These are phyloP conservation scores for Emergomyces africanus DNA, from an alignment of 2,329 filamentous ascomycete species.

Conservation along the genomic window DNA sequence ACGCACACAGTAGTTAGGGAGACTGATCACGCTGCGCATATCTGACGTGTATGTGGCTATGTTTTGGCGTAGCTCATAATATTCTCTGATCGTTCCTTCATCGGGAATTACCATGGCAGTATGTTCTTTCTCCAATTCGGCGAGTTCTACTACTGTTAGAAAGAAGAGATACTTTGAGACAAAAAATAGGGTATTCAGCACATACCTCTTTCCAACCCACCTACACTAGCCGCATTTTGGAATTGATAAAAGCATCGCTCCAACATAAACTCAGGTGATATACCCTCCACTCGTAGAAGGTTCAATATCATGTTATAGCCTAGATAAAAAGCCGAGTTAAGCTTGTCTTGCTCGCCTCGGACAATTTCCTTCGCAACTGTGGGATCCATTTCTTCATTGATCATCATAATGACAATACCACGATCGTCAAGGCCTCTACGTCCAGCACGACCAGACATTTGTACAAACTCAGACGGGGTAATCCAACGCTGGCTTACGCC, in stretches of 20 bases:
- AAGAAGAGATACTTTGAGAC: slow-evolving; percentile 2
- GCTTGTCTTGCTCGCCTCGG: slow-evolving; percentile 87
- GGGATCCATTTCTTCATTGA: slow-evolving; percentile 91
- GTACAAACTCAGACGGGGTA: slow-evolving; percentile 91
- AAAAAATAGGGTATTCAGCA: slow-evolving; percentile 1
- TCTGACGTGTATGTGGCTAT: slow-evolving; percentile 74
- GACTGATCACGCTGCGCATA: slow-evolving; percentile 82
- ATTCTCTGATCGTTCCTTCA: slow-evolving; percentile 81
- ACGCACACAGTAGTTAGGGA: slow-evolving; percentile 71
- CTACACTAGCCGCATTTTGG: slow-evolving; percentile 84
- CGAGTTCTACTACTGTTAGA: slow-evolving; percentile 46
- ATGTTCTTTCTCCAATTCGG: slow-evolving; percentile 62
- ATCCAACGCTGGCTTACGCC: slow-evolving; percentile 68
- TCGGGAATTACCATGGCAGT: slow-evolving; percentile 66
- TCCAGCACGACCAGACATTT: slow-evolving; percentile 96
- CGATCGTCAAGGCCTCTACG: slow-evolving; percentile 94
- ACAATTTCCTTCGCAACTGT: slow-evolving; percentile 90
- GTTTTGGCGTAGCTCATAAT: slow-evolving; percentile 80
- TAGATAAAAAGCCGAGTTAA: slow-evolving; percentile 95
- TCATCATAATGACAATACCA: slow-evolving; percentile 99
- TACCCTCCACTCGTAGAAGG: slow-evolving; percentile 92
- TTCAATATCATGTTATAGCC: slow-evolving; percentile 99
- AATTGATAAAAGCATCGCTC: slow-evolving; percentile 98
- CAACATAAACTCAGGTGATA: slow-evolving; percentile 98
- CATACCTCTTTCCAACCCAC: slow-evolving; percentile 58